These are phyloP conservation scores for Cryomyces antarcticus DNA, from an alignment of 495 filamentous ascomycete genomes.

Conservation along the genomic window DNA sequence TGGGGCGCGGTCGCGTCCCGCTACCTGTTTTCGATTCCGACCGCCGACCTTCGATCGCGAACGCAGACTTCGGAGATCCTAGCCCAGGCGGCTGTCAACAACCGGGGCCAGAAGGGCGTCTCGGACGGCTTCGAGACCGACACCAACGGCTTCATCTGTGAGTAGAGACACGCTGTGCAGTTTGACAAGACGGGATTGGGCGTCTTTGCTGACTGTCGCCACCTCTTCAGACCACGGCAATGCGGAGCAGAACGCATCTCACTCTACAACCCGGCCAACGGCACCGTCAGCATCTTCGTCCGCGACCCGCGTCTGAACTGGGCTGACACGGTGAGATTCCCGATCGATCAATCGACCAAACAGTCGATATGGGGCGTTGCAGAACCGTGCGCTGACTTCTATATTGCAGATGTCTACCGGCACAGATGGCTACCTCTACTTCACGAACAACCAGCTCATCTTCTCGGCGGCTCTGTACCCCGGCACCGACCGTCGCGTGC, in stretches of 20 bases:
- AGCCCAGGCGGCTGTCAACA: constrained; percentile 11
- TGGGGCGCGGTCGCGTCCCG: constrained; percentile 14
- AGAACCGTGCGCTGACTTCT: neutral
- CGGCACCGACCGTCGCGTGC: constrained; percentile 12
- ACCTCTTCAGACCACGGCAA: constrained; percentile 8
- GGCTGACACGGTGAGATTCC: constrained; percentile 13
- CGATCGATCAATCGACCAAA: no score
- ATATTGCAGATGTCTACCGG: constrained; percentile 7
- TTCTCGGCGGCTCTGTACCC: constrained; percentile 6
- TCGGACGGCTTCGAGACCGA: constrained; percentile 19
- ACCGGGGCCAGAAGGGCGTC: constrained; percentile 11
- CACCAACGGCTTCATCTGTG: constrained; percentile 20
- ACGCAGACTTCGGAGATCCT: constrained; percentile 8
- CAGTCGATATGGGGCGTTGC: neutral
- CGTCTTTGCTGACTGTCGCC: no score
- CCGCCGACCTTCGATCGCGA: constrained; percentile 11
- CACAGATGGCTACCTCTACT: constrained; percentile 18
- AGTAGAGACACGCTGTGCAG: neutral
- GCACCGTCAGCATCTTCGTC: constrained; percentile 15
- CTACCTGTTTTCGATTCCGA: constrained; percentile 19
- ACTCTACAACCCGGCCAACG: constrained; percentile 23
- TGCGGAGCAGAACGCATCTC: constrained; percentile 22
- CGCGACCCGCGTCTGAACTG: constrained; percentile 21
- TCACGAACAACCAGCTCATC: constrained; percentile 12
- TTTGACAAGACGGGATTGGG: no score